Conservation (phyloP, 2,329 filamentous ascomycete species). For the Ilyonectria mors-panacis region DNA sequence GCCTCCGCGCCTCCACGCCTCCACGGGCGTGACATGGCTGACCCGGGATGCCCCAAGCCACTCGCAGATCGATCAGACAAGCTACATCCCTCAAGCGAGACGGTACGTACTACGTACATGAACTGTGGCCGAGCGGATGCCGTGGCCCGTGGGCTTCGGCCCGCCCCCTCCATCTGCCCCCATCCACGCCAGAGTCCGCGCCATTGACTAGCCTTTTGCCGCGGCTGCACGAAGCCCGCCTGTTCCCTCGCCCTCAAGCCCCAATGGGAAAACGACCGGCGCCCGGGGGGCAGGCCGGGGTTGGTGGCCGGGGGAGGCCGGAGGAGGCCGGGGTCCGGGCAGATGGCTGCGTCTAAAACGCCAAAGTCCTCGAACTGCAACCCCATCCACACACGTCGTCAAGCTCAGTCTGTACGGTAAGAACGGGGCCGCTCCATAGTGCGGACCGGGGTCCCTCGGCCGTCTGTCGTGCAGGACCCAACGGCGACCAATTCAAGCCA, state of each 20-base stretch:
- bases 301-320: slow-evolving; percentile 10
- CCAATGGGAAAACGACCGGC: slow-evolving; percentile 2
- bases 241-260: not conserved
- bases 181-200: not conserved
- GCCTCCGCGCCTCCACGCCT: not conserved
- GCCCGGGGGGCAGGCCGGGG: slow-evolving; percentile 8
- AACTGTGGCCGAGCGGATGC: slow-evolving; percentile 18
- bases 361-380: slow-evolving; percentile 22
- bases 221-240: not conserved
- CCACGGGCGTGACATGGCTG: not conserved
- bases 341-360: slow-evolving; percentile 17
- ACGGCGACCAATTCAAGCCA: slow-evolving; percentile 2
- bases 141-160: slow-evolving; percentile 13
- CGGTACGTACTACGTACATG: not conserved
- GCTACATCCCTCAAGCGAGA: slow-evolving; percentile 14
- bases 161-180: slow-evolving; percentile 12
- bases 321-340: slow-evolving; percentile 18
- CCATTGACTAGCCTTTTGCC: slow-evolving; percentile 1
- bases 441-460: not conserved
- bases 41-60: not conserved
- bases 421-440: not conserved
- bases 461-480: slow-evolving; percentile 21
- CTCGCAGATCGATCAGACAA: slow-evolving; percentile 21
- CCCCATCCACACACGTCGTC: slow-evolving; percentile 10
- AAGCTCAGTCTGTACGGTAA: slow-evolving; percentile 1